Evolutionary conservation across 345 rosid genomes (phyloP), one percentile per base, ranked within the genome.

Genomic region (Excoecaria cochinchinensis): DNA sequence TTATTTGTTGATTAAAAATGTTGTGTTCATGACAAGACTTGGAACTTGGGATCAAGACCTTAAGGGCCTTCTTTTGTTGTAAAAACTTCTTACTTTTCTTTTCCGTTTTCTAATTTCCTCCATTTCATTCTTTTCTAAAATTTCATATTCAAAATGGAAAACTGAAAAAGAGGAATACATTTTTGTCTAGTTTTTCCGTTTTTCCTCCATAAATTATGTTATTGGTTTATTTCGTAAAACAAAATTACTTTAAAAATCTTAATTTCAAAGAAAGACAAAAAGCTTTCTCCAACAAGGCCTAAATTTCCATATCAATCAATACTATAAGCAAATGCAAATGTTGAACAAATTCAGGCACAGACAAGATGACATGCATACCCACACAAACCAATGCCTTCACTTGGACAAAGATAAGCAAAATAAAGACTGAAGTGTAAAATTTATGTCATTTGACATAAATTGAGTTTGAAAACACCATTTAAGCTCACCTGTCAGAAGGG

Each of bases 401-500:
- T 44, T 47, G 31, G 21, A 66, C 13, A 66, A 15, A 71, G 58
- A 48, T 12, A 24, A 42, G 57, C 63, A 4, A n/a, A 55, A 52
- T 17, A 17, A 11, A 15, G 19, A 17, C 24, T 2, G 55, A 67
- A 57, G 25, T 31, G 24, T 63, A 19, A 14, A 52, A 21, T 40
- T 39, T 7, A 0, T 65, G 21, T 31, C 15, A 66, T 24, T 19
- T 15, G 39, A 24, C 19, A 12, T 11, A 77, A n/a, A 38, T 65
- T 73, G 42, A 40, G 44, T 51, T 56, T 22, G 64, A 67, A 24
- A 58, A 51, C 40, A 56, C 63, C 47, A 48, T 61, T 13, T 50
- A 40, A 66, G 16, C 46, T 84, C 73, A 91, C 97, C 92, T 88
- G 97, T 89, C 93, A 85, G 78, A 76, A 90, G 88, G 71, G 97